Base-by-base conservation (phyloP, 768 basidiomycete species). In the Psilocybe subaeruginosa region DNA sequence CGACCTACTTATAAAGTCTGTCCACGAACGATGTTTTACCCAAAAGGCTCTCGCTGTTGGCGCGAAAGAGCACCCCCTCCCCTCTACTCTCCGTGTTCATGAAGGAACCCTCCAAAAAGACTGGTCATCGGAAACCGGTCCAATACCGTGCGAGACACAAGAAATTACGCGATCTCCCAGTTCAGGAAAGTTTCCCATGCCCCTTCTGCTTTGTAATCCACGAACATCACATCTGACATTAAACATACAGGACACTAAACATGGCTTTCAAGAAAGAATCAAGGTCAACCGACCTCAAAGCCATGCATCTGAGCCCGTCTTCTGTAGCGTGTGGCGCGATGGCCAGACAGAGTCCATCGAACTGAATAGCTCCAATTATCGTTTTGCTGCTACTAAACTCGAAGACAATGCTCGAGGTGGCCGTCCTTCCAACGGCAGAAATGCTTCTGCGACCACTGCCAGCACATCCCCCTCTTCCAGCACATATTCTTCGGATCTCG, bases 191-290 rank as follows among this genome's bases (percentile, higher is more conserved):
- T 31, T 49, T 30, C 50, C 30, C 49, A 51, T 51, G 49, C 47
- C 23, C 23, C 23, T 23, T 30, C 14, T 31, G 27, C 49, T 51
- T 30, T 30, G 49, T 16, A 14, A 31, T 30, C 47, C 27, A 27
- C 11, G 16, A 19, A 19, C 8, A 27, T 49, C 47, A 51, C 37
- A 52, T 43, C 31, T 31, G 23, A 56, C 46, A 16, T 30, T 29
- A n/a, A 17, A 29, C 41, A 31, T 17, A 16, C 51, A 60, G 59
- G 52, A 53, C 19, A 60, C 59, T 7, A 47, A 47, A 29, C 59
- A 60, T 48, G 41, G 41, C 30, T 60, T 60, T 19, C 27, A 46
- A 35, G 35, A 54, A 23, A 45, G 59, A 12, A 54, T 60, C n/a
- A 51, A 29, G 6, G 23, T 54, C 2, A 11, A 47, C 30, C 39